Conservation (phyloP, 192 early-diverging fungal genomes). For the Kappamyces sp. region DNA sequence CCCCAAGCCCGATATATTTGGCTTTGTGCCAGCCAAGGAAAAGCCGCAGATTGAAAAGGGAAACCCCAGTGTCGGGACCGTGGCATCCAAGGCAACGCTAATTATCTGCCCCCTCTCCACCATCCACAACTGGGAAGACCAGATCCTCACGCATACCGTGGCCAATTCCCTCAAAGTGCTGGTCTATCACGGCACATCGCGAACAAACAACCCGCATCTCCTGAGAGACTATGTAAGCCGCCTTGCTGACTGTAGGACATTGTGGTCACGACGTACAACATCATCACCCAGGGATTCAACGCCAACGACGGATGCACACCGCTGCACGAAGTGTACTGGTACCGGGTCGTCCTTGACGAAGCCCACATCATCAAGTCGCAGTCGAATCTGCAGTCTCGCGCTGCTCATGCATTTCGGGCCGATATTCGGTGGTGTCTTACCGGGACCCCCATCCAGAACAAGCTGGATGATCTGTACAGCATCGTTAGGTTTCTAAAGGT, state of each 20-base stretch:
- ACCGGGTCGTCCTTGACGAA: constrained; percentile 87
- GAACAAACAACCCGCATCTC: constrained; percentile 35
- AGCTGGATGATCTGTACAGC: constrained; percentile 66
- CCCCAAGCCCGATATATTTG: constrained; percentile 17
- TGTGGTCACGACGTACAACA: constrained; percentile 69
- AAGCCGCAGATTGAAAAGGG: constrained; percentile 4
- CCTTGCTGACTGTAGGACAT: constrained; percentile 41
- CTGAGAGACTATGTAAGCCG: constrained; percentile 42
- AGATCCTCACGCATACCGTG: constrained; percentile 47
- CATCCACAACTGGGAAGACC: constrained; percentile 70
- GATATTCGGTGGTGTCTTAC: constrained; percentile 82
- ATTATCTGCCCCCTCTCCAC: constrained; percentile 68
- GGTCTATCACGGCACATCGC: constrained; percentile 58
- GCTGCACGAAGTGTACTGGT: constrained; percentile 69
- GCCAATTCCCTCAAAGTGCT: constrained; percentile 35
- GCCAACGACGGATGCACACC: constrained; percentile 19
- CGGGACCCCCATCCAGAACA: constrained; percentile 34
- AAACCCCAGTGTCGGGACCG: background rate
- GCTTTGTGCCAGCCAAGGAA: constrained; percentile 13
- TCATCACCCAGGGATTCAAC: constrained; percentile 21
- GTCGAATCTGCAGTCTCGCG: constrained; percentile 66
- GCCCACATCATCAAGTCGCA: constrained; percentile 88
- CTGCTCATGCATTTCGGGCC: constrained; percentile 61
- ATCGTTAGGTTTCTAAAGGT: constrained; percentile 76
- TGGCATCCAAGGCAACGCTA: constrained; percentile 47